These are phyloP conservation scores for Linnemannia hyalina DNA, from an alignment of 192 early-diverging fungal genomes.

Conservation along the genomic window DNA sequence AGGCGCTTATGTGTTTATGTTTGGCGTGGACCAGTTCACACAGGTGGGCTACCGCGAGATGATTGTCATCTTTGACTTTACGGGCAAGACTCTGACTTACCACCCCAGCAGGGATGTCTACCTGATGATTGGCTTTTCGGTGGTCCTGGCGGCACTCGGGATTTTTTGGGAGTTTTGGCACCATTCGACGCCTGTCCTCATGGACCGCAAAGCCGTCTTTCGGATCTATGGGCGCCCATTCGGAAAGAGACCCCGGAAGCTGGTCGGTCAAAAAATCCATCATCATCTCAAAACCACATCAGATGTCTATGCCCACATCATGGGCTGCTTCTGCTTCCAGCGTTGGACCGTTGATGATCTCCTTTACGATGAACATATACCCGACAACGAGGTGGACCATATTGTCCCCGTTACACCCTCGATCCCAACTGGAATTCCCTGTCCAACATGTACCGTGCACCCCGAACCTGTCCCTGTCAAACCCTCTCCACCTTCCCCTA, in stretches of 20 bases:
- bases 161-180: slow-evolving; percentile 53
- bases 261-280: slow-evolving; percentile 38
- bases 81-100: slow-evolving; percentile 43
- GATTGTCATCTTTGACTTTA: slow-evolving; percentile 56
- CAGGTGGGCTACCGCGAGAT: slow-evolving; percentile 63
- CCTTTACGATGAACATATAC: slow-evolving; percentile 18
- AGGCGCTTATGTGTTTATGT: slow-evolving; percentile 65
- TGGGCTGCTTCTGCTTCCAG: slow-evolving; percentile 19
- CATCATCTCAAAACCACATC: slow-evolving; percentile 32
- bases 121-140: slow-evolving; percentile 31
- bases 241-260: slow-evolving; percentile 39
- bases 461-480: not conserved
- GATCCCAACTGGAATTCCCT: not conserved
- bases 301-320: slow-evolving; percentile 25
- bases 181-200: slow-evolving; percentile 30
- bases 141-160: slow-evolving; percentile 27
- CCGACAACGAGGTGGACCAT: not conserved
- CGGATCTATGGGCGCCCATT: slow-evolving; percentile 50
- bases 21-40: slow-evolving; percentile 65
- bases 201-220: slow-evolving; percentile 40
- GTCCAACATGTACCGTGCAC: not conserved
- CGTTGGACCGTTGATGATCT: slow-evolving; percentile 33
- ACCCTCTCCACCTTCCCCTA: not conserved
- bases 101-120: slow-evolving; percentile 43
- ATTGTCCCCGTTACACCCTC: not conserved